A percentile compares a stretch with the other conserved stretches of the same genome.
phyloP scores from a whole-genome alignment of 2,329 filamentous ascomycete species.

The Verticillium nonalfalfae region DNA sequence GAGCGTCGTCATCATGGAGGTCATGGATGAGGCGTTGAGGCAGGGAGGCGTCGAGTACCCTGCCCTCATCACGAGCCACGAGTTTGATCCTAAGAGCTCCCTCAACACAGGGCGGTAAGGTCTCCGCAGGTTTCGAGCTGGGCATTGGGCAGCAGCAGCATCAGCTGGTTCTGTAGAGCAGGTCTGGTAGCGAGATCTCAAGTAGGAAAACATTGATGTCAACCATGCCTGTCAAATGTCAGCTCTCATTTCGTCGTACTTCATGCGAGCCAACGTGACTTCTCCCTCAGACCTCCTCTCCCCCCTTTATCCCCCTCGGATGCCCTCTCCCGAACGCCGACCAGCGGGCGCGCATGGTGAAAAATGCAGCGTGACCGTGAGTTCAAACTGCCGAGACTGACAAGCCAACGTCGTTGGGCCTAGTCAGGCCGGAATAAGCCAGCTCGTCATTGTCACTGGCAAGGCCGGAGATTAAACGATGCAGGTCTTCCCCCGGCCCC shows the following conservation, averaged over 20 bases:
- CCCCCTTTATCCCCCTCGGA: background rate
- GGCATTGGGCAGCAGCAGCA: background rate
- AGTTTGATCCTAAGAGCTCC: constrained; percentile 54
- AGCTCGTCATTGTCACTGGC: too few species aligned
- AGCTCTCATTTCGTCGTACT: background rate
- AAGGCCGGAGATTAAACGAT: background rate
- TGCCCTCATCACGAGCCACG: constrained; percentile 49
- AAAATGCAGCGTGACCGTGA: background rate
- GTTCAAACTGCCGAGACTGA: background rate
- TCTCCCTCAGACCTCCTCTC: background rate
- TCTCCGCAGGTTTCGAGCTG: background rate
- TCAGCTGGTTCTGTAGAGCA: background rate
- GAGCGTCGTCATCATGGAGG: constrained; percentile 79
- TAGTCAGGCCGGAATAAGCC: background rate
- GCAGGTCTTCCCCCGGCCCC: background rate
- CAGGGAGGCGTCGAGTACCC: constrained; percentile 50
- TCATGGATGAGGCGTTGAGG: constrained; percentile 49
- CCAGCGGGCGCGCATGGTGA: background rate
- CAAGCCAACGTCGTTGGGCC: background rate
- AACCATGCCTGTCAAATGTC: background rate
- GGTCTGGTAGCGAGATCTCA: background rate
- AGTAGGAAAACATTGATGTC: background rate
- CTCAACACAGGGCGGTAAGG: constrained; percentile 47
- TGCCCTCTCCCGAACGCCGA: background rate
- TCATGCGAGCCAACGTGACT: too few species aligned